Percentiles rank a stretch among this genome's conserved stretches.
phyloP scores from a whole-genome alignment of 2,329 filamentous ascomycete species.

The Passalora sequoiae region DNA sequence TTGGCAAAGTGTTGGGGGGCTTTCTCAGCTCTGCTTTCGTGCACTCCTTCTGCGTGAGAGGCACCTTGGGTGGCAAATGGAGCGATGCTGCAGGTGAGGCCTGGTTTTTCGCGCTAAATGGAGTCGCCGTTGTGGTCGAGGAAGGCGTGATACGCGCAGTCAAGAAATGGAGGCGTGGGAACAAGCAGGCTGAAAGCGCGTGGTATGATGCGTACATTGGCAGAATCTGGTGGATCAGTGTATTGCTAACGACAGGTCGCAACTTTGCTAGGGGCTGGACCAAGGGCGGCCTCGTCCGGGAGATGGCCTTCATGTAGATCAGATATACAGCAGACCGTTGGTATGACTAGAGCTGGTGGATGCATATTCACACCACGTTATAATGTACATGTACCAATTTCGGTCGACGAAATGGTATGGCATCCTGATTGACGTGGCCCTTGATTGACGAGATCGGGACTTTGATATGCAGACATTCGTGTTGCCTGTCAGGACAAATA shows the following conservation, averaged over 20 bases:
- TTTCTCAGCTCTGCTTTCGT: slow-evolving; percentile 41
- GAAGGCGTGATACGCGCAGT: slow-evolving; percentile 24
- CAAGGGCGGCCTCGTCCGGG: slow-evolving; percentile 37
- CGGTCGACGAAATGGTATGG: no score
- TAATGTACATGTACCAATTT: no score
- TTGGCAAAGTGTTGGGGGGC: slow-evolving; percentile 42
- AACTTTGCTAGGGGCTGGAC: slow-evolving; percentile 44
- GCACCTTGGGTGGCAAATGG: slow-evolving; percentile 38
- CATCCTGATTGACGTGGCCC: no score
- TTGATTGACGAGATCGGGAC: no score
- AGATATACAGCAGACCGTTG: no score
- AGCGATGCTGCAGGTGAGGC: slow-evolving; percentile 30
- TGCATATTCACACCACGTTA: no score
- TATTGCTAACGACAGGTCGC: slow-evolving; percentile 38
- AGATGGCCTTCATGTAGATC: slow-evolving; percentile 35
- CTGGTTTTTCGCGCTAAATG: slow-evolving; percentile 32
- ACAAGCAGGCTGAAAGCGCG: slow-evolving; percentile 16
- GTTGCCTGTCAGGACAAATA: no score
- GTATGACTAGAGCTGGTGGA: no score
- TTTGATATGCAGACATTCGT: no score
- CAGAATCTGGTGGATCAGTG: slow-evolving; percentile 39
- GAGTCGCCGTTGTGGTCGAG: slow-evolving; percentile 29
- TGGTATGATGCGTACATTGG: slow-evolving; percentile 35
- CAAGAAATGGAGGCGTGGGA: slow-evolving; percentile 18
- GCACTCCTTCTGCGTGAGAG: slow-evolving; percentile 39